These are phyloP conservation scores for Ophiostoma perfectum DNA, from an alignment of 2,329 filamentous ascomycete genomes.

Conservation along the genomic window DNA sequence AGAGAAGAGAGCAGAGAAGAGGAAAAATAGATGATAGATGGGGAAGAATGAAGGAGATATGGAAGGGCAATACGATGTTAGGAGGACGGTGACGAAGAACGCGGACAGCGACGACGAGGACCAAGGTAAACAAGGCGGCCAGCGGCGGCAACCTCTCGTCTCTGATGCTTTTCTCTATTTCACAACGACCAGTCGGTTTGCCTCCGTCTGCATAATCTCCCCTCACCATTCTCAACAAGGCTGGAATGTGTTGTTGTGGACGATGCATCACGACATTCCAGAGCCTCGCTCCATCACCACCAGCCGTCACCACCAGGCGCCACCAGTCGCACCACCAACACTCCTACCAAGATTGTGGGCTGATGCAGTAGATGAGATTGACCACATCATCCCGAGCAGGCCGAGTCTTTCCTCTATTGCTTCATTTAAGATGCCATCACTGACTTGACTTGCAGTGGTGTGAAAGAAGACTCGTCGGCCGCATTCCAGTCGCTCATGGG, in stretches of 20 bases:
- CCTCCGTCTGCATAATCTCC: not conserved
- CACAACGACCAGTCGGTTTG: not conserved
- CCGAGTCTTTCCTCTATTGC: not conserved
- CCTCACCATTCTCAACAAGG: not conserved
- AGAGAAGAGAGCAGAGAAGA: not conserved
- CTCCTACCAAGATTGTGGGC: not conserved
- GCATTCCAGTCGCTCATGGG: not conserved
- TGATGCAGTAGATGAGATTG: not conserved
- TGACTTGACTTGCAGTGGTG: not conserved
- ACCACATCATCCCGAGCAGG: not conserved
- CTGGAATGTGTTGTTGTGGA: conserved; percentile 32
- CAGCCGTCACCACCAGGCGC: not conserved
- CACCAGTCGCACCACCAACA: not conserved
- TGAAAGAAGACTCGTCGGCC: not conserved
- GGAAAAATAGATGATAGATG: not conserved
- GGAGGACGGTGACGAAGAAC: not conserved
- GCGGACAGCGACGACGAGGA: not conserved
- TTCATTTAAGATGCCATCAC: not conserved
- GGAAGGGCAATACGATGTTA: not conserved
- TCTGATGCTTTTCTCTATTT: not conserved
- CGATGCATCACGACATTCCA: conserved; percentile 24
- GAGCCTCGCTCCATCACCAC: not conserved
- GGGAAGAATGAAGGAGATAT: conserved; percentile 7
- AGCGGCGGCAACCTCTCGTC: no score
- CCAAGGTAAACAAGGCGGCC: not conserved